Conservation (phyloP, 768 basidiomycete genomes). For the Amanita fuliginea region DNA sequence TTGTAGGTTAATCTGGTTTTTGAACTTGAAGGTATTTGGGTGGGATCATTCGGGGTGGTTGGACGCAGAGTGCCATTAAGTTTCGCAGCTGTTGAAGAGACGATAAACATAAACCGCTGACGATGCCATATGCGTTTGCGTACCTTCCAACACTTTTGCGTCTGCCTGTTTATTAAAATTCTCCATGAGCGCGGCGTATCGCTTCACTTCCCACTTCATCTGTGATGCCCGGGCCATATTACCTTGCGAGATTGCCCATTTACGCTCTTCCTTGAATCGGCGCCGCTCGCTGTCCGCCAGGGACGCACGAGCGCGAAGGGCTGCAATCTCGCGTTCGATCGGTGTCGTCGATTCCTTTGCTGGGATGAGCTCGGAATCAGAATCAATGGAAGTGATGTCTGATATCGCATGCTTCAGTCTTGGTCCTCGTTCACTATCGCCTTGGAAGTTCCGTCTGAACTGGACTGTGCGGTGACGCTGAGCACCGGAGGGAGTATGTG, state of each 20-base stretch:
- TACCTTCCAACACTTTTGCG: constrained; percentile 54
- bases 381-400: constrained; percentile 63
- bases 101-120: background rate
- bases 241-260: constrained; percentile 77
- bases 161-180: constrained; percentile 76
- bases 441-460: constrained; percentile 31
- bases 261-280: constrained; percentile 75
- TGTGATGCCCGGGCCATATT: constrained; percentile 65
- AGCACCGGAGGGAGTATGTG: constrained; percentile 10
- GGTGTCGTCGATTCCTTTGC: constrained; percentile 48
- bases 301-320: constrained; percentile 65
- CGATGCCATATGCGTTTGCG: constrained; percentile 5
- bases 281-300: constrained; percentile 77
- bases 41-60: background rate
- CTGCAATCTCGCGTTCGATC: constrained; percentile 63
- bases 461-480: constrained; percentile 32
- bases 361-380: constrained; percentile 54
- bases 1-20: background rate
- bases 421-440: constrained; percentile 15
- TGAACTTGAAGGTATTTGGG: background rate
- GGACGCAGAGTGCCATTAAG: constrained; percentile 3
- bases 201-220: constrained; percentile 78
- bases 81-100: background rate
- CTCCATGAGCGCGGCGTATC: constrained; percentile 70
- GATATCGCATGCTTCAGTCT: constrained; percentile 25